Conservation (phyloP, 2,329 filamentous ascomycete species). For the Verticillium dahliae region DNA sequence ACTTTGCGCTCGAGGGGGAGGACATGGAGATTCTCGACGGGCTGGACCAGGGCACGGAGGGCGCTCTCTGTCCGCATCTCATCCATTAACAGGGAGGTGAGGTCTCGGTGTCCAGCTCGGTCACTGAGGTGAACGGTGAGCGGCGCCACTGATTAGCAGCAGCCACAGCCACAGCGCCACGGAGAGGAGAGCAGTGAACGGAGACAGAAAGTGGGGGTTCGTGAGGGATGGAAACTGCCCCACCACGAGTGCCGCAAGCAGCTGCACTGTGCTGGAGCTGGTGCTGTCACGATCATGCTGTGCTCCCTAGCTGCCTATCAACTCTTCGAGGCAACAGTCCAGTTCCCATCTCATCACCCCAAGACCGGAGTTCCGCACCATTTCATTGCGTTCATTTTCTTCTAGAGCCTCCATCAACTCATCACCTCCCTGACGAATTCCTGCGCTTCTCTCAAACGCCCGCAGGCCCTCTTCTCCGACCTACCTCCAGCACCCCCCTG, state of each 20-base stretch:
- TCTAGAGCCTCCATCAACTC: not conserved
- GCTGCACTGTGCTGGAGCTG: not conserved
- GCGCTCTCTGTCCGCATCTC: not conserved
- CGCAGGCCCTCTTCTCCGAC: too few relatives aligned
- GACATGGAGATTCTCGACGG: slow-evolving; percentile 43
- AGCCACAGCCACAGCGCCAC: too few relatives aligned
- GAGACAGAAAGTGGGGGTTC: not conserved
- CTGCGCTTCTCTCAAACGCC: too few relatives aligned
- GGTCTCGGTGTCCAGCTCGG: not conserved
- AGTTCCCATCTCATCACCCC: not conserved
- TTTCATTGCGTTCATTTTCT: not conserved
- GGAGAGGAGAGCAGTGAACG: too few relatives aligned
- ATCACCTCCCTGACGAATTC: too few relatives aligned
- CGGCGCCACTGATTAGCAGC: too few relatives aligned
- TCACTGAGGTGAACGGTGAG: not conserved
- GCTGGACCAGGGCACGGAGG: slow-evolving; percentile 10
- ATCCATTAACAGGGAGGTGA: not conserved
- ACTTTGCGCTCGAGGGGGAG: slow-evolving; percentile 47
- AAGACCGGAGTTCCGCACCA: too few relatives aligned
- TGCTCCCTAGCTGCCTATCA: not conserved
- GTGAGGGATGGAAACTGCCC: not conserved
- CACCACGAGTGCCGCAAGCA: not conserved
- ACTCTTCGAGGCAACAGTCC: not conserved
- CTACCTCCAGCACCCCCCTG: not conserved
- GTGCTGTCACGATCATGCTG: not conserved